Conservation (phyloP, 257 asterid genomes). For the Phtheirospermum japonicum region DNA sequence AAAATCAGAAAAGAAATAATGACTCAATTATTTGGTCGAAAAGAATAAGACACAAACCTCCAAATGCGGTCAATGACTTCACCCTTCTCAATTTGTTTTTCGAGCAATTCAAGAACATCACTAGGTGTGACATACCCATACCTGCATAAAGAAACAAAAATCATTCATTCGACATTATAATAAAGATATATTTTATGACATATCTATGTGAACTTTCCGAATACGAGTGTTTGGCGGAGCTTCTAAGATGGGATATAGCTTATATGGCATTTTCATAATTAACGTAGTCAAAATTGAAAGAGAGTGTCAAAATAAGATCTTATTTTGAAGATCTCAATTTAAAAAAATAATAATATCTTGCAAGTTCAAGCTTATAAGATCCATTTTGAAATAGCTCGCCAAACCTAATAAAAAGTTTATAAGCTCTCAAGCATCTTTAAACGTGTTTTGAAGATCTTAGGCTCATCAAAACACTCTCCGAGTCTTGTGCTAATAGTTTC, state of each 20-base stretch:
- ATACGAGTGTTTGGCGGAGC: neutral
- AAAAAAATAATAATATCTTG: too few relatives aligned
- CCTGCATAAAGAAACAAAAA: constrained; percentile 51
- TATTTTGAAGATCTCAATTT: neutral
- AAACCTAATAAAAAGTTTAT: neutral
- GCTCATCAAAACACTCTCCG: neutral
- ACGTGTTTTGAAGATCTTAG: neutral
- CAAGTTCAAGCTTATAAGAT: neutral
- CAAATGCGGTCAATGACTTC: constrained; percentile 72
- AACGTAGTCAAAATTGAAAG: neutral
- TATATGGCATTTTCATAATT: neutral
- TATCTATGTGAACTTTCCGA: neutral
- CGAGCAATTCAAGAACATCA: constrained; percentile 80
- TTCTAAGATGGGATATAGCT: neutral
- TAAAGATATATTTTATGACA: constrained; percentile 4
- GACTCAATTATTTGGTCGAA: neutral
- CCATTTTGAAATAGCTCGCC: neutral
- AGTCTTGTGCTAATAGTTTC: neutral
- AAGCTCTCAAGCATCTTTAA: neutral
- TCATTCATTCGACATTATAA: constrained; percentile 2
- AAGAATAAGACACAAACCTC: constrained; percentile 58
- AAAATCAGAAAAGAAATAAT: neutral
- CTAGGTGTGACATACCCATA: constrained; percentile 92
- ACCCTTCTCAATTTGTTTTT: constrained; percentile 79
- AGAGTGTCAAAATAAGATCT: neutral